Evolutionary conservation across 2,329 filamentous ascomycete species (phyloP).

Genomic region (Penicillium sp.): DNA sequence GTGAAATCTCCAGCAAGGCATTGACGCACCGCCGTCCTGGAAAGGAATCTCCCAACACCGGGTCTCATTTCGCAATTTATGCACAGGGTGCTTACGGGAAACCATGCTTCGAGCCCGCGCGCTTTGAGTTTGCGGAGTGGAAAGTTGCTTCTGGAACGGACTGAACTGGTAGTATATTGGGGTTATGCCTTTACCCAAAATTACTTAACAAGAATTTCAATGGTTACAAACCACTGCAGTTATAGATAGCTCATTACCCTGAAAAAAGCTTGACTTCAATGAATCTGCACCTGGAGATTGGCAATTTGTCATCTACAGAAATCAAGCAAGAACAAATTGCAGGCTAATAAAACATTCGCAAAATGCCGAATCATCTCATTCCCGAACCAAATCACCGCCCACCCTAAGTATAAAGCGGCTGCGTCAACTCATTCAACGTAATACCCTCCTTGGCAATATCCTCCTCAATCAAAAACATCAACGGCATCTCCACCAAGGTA

Average conservation of each 20-base stretch:
- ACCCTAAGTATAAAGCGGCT: constrained; percentile 71
- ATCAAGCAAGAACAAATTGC: neutral
- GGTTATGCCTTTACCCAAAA: no score
- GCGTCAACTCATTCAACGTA: constrained; percentile 72
- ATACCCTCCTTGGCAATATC: constrained; percentile 87
- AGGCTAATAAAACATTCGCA: neutral
- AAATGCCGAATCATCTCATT: no score
- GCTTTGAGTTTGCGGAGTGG: neutral
- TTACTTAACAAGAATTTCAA: no score
- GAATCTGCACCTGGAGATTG: neutral
- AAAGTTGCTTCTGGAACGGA: neutral
- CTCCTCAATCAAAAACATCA: constrained; percentile 82
- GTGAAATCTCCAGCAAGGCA: neutral
- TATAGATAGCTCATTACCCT: neutral
- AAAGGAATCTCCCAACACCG: neutral
- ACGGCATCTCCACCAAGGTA: constrained; percentile 85
- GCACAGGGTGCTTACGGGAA: neutral
- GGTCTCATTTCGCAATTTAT: neutral
- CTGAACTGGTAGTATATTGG: neutral
- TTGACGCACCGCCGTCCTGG: neutral
- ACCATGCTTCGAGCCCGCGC: neutral
- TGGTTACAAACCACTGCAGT: no score
- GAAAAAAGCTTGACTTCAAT: no score
- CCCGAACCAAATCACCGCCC: neutral
- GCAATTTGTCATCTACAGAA: neutral